Evolutionary conservation across 2,329 filamentous ascomycete species (phyloP), one percentile per base, ranked within the genome.

Genomic region (Ustulina deusta): DNA sequence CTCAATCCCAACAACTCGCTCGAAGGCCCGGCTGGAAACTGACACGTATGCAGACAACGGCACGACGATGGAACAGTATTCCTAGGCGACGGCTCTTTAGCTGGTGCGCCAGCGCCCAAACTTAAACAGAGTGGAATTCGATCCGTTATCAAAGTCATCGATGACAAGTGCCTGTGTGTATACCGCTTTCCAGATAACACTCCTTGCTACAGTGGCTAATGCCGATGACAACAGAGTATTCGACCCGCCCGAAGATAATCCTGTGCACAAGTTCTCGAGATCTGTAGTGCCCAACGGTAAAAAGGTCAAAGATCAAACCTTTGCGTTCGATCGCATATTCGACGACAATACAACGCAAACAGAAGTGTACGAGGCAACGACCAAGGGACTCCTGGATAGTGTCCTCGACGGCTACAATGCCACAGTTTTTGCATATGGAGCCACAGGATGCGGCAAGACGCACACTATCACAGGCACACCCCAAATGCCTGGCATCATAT

Each of bases 331-430:
- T 81, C 87, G 93, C 64, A 93, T 99, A 71, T 98, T 99, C 80
- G 96, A 99, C 85, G 94, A 98, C 67, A 97, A 95, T 78, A 93
- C 93, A 20, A 90, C 91, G 6, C 96, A 99, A 77, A 91, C 88
- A 66, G 96, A 99, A 77, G 93, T 99, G 0, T 99, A 98, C 84
- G 96, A 98, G 79, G 87, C 93, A 15, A 98, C 96, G 0, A 97
- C 95, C 1, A 92, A 91, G 79, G 89, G 84, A 63, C 87, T 99
- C n/a, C 87, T 99, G 69, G 95, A 98, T 79, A 97, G 91, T 78
- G 94, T 99, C 17, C 85, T 99, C 66, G 94, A 99, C 73, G 96
- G 96, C 72, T 99, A 97, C 85, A 99, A 99, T 84, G 96, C 96
- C 55, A 99, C 96, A 0, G 96, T 99, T 4, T 99, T 99, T 79